Base-by-base conservation (phyloP, 345 rosid genomes). In the Arabis hirsuta region DNA sequence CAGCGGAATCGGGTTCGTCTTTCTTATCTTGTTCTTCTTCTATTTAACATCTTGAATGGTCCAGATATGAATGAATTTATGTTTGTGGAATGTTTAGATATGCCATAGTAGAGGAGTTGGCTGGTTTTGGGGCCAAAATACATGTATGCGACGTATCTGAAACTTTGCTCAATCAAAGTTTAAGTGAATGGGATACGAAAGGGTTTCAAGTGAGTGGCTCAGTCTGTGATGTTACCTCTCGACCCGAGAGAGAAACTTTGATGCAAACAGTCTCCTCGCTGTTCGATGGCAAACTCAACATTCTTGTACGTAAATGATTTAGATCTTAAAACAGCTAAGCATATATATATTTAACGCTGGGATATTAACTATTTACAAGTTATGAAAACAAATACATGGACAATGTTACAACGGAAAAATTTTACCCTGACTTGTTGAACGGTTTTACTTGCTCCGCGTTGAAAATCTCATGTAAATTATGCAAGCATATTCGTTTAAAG, bases 201-300 rank as follows among this genome's bases (percentile, higher is more conserved):
- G 68, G 73, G 12, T 66, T 74, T 66, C 48, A 74, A 50, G 78
- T 74, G 3, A 67, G 73, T 56, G 65, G 73, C 10, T 69, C 73
- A 51, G 31, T 74, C 1, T 67, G 65, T 73, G 72, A 73, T 48
- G 71, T 73, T 14, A n/a, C 66, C 6, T 73, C 66, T 24, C 72
- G 58, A 14, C 26, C 51, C 11, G 51, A 38, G 10, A 64, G 65
- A 64, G 71, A 55, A 14, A 64, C 43, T 11, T 14, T 72, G 9
- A 73, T 73, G 0, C 76, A 55, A 36, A 73, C 20, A 0, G 20
- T 73, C 50, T 73, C 71, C 48, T 36, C 62, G 0, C 3, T 41
- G 55, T 74, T 66, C 4, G 16, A 12, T 48, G 73, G 54, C 27
- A 67, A 64, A 65, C 71, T 64, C 7, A 55, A 73, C 63, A 73